Base-by-base conservation (phyloP, 2,329 filamentous ascomycete genomes). In the Hortaea sp. region DNA sequence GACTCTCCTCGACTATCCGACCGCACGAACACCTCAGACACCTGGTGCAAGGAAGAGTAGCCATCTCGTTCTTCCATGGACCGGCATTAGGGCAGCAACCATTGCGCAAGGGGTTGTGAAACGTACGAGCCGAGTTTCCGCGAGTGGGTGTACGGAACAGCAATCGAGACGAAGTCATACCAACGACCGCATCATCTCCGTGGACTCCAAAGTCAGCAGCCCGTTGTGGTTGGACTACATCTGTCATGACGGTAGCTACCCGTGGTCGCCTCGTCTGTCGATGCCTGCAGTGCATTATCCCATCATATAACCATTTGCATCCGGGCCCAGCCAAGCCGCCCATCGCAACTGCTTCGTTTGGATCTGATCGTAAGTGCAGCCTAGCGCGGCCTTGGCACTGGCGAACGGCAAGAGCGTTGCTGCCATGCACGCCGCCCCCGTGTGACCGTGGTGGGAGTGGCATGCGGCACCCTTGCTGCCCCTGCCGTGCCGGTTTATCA, bases 231-330 rank as follows among this genome's bases (percentile, higher is more conserved):
- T 7, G 37, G 37, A 39, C 37, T 10, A 13, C 37, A 39, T 13
- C 44, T 37, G 44, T 46, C 44, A 39, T 37, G 20, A 30, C 37
- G 32, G 28, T 12, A 30, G 39, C 7, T 41, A 28, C 29, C 29
- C 35, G 39, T 20, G 20, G 20, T 20, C 20, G 20, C 20, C 20
- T 20, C 20, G 20, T 20, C 20, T 20, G 20, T 20, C 20, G 20
- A 20, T 20, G 39, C 32, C 39, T 28, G 29, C 10, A 45, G 27
- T 46, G 44, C 44, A 46, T 13, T 41, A 7, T 10, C 44, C 44
- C 44, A 13, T 35, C 30, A 11, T 39, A 37, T 37, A 30, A 31
- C 39, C 7, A 3, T 10, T 13, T 38, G 39, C 44, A 35, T 42
- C 27, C 12, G 38, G 28, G 11, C 30, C 9, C 32, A 35, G 7